These are phyloP conservation scores for Casuarina cunninghamiana DNA, from an alignment of 306 rosid species.

Conservation along the genomic window DNA sequence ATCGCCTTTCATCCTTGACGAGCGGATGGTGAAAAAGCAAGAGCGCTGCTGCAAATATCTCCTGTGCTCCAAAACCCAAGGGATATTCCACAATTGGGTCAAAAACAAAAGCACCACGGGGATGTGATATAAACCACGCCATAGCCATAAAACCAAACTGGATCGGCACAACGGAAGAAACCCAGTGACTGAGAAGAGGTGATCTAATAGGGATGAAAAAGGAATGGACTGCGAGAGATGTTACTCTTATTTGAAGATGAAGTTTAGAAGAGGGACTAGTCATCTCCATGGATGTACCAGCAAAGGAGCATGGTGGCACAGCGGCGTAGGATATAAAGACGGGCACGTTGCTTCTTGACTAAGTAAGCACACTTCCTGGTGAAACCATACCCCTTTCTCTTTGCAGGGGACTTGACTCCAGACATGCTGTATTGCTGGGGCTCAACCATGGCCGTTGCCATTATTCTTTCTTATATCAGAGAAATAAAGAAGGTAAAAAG, in stretches of 20 bases:
- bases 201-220: slow-evolving; percentile 7
- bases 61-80: slow-evolving; percentile 43
- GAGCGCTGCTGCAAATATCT: slow-evolving; percentile 36
- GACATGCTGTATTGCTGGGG: slow-evolving; percentile 35
- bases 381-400: slow-evolving; percentile 52
- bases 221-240: slow-evolving; percentile 5
- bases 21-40: slow-evolving; percentile 42
- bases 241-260: neutral
- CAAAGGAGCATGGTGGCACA: slow-evolving; percentile 98
- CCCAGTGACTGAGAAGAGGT: slow-evolving; percentile 2
- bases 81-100: slow-evolving; percentile 36
- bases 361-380: slow-evolving; percentile 68
- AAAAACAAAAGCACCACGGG: slow-evolving; percentile 35
- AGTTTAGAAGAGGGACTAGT: slow-evolving; percentile 26
- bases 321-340: slow-evolving; percentile 80
- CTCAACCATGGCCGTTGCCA: slow-evolving; percentile 41
- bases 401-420: slow-evolving; percentile 27
- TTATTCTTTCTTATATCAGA: neutral
- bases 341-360: slow-evolving; percentile 86
- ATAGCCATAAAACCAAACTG: slow-evolving; percentile 33
- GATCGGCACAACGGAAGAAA: slow-evolving; percentile 22
- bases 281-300: slow-evolving; percentile 94
- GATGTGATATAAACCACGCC: slow-evolving; percentile 28
- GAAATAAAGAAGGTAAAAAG: slow-evolving; percentile 17
- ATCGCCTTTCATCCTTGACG: slow-evolving; percentile 20